phyloP scores from a whole-genome alignment of 2,329 filamentous ascomycete genomes.

The Teratosphaeria zuluensis region DNA sequence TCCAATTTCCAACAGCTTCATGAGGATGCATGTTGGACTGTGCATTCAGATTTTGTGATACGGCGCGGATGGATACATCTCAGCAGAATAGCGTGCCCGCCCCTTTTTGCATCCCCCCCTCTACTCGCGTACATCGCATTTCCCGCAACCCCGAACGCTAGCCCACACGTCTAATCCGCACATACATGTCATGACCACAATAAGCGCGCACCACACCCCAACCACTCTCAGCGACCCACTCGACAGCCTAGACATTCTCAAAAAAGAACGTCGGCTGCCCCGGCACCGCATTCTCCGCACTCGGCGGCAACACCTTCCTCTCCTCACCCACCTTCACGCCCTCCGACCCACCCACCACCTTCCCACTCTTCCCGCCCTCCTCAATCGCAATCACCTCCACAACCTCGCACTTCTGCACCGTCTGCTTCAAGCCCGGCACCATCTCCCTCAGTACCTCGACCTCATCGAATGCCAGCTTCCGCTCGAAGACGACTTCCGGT shows the following conservation, averaged over 20 bases:
- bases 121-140: background rate
- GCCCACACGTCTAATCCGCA: background rate
- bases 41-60: background rate
- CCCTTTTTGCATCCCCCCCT: background rate
- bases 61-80: background rate
- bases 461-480: conserved; percentile 83
- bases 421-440: conserved; percentile 68
- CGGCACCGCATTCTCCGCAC: conserved; percentile 68
- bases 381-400: conserved; percentile 65
- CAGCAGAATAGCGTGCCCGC: background rate
- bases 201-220: background rate
- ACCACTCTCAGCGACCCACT: background rate
- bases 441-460: conserved; percentile 64
- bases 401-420: conserved; percentile 55
- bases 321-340: conserved; percentile 47
- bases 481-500: conserved; percentile 61
- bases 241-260: conserved; percentile 48
- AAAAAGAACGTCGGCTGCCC: conserved; percentile 76
- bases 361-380: conserved; percentile 58
- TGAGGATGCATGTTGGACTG: too few species aligned
- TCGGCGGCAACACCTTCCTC: conserved; percentile 44
- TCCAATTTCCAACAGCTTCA: too few species aligned
- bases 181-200: background rate
- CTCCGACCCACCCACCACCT: conserved; percentile 43
- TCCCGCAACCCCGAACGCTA: background rate